Conservation (phyloP, 805 yeast species). For the Yamadazyma paraphyllophila region DNA sequence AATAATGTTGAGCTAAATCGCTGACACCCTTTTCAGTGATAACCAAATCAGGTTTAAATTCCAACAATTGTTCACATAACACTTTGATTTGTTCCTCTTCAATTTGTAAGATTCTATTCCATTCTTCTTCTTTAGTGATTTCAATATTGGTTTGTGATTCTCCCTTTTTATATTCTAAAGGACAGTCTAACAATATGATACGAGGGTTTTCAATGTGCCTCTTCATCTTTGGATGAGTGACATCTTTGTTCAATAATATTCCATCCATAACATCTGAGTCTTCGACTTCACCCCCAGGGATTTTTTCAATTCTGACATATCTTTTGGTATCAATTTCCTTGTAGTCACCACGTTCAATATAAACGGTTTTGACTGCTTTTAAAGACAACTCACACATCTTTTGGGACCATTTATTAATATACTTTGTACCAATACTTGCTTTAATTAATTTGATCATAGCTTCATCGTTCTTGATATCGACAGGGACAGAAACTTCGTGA, state of each 20-base stretch:
- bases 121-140: conserved; percentile 92
- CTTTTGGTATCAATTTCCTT: conserved; percentile 91
- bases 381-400: conserved; percentile 88
- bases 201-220: conserved; percentile 87
- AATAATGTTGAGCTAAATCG: conserved; percentile 94
- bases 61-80: conserved; percentile 80
- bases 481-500: conserved; percentile 76
- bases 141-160: conserved; percentile 98
- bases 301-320: conserved; percentile 89
- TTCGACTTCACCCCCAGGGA: conserved; percentile 96
- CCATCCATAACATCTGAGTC: conserved; percentile 89
- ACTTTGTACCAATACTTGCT: conserved; percentile 95
- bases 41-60: conserved; percentile 88
- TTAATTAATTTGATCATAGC: conserved; percentile 85
- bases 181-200: conserved; percentile 87
- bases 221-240: conserved; percentile 98
- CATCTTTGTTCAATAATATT: conserved; percentile 90
- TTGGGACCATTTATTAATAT: conserved; percentile 84
- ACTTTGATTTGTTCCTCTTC: conserved; percentile 95
- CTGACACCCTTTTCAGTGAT: conserved; percentile 98
- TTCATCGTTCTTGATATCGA: conserved; percentile 77
- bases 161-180: conserved; percentile 97
- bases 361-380: conserved; percentile 82
- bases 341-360: conserved; percentile 55
- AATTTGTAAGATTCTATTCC: conserved; percentile 91